Base-by-base conservation (phyloP, 1,284 basidiomycete genomes). In the Tilletia walkeri region DNA sequence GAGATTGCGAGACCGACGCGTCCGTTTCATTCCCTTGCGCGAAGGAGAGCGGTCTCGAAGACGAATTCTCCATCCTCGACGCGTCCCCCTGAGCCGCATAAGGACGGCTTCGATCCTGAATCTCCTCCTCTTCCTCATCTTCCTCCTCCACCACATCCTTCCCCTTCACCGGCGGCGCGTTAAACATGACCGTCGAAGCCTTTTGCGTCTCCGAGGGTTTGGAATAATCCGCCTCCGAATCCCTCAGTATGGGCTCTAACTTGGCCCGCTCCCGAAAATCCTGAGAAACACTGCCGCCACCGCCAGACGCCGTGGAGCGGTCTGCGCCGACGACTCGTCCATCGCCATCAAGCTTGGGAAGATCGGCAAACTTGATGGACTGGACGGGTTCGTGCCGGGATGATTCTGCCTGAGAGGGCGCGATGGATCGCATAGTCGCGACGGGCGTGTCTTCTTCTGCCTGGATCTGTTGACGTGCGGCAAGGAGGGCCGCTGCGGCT, bases 341-440 rank as follows among this genome's bases (percentile, higher is more conserved):
- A 38, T 69, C 67, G 10, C 67, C 66, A 36, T 72, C 65, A 16
- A 70, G 70, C 18, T 30, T 54, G 16, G 49, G 71, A n/a, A 66
- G n/a, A 39, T 54, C 68, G 54, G 39, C 67, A 48, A 20, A 36
- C 6, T 38, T 71, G 59, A 63, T 34, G 6, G 59, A 63, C 3
- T 20, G 54, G 16, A 34, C 34, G 12, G 54, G 24, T 56, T 56
- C 54, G 54, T 20, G 24, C 14, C 54, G 16, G 54, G 54, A 56
- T 4, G 54, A 56, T 4, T 56, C 54, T 4, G n/a, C 20, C 24
- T 56, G 54, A 7, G 54, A 56, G 3, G 54, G 54, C 16, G 54
- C 20, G 54, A 56, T 56, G 12, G 54, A 56, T 12, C 34, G 20
- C 54, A 56, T 56, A 4, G 54, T 56, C 24, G 54, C 34, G 24